Conservation (phyloP, 2,329 filamentous ascomycete species). For the Trichoderma brevicompactum region DNA sequence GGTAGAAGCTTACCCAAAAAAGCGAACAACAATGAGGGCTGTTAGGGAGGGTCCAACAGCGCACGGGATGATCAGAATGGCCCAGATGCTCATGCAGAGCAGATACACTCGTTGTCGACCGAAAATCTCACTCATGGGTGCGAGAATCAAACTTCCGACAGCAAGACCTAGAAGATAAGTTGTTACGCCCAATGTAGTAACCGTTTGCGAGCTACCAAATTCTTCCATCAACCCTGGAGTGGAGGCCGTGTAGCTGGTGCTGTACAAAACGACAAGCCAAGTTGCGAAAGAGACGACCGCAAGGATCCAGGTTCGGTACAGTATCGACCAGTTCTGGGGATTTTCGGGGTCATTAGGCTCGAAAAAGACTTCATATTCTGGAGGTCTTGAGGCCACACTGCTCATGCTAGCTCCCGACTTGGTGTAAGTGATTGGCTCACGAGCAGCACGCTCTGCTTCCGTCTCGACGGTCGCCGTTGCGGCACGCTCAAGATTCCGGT, state of each 20-base stretch:
- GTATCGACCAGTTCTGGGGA: slow-evolving; percentile 69
- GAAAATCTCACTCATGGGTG: slow-evolving; percentile 73
- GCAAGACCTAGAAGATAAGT: slow-evolving; percentile 79
- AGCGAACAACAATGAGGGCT: slow-evolving; percentile 72
- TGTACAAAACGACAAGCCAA: slow-evolving; percentile 68
- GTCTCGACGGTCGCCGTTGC: slow-evolving; percentile 45
- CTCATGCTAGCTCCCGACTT: slow-evolving; percentile 49
- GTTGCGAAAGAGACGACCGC: slow-evolving; percentile 52
- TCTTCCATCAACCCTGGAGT: slow-evolving; percentile 70
- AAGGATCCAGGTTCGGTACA: slow-evolving; percentile 49
- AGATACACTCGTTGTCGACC: slow-evolving; percentile 72
- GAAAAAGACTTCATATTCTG: slow-evolving; percentile 76
- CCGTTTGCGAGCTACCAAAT: slow-evolving; percentile 62
- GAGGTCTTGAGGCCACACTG: slow-evolving; percentile 50
- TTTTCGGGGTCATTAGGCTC: slow-evolving; percentile 65
- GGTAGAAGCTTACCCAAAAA: slow-evolving; percentile 62
- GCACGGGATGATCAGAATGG: slow-evolving; percentile 71
- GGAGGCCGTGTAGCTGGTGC: slow-evolving; percentile 76
- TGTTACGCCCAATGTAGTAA: slow-evolving; percentile 77
- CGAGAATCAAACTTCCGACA: slow-evolving; percentile 70
- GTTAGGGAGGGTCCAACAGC: slow-evolving; percentile 68
- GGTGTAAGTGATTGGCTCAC: slow-evolving; percentile 52
- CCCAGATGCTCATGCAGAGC: slow-evolving; percentile 65
- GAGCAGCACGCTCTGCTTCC: slow-evolving; percentile 46
- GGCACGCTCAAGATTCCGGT: slow-evolving; percentile 46